Percentiles rank a stretch among this genome's conserved stretches.
phyloP scores from a whole-genome alignment of 345 rosid genomes.

The Cardamine occulta region DNA sequence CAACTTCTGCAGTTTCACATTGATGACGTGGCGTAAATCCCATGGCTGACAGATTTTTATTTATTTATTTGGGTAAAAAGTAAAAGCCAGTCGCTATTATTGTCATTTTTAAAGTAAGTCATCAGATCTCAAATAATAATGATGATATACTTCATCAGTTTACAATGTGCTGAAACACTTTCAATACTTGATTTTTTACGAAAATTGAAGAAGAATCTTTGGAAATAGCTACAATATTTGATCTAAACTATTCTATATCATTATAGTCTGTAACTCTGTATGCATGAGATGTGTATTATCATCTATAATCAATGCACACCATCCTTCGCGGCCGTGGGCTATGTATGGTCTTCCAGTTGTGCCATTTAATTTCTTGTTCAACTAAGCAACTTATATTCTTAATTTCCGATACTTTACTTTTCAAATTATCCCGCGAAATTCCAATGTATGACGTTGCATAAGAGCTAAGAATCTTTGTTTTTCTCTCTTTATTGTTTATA shows the following conservation, averaged over 20 bases:
- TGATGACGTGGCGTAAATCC: constrained; percentile 10
- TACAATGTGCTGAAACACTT: not conserved
- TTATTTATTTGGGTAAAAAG: not conserved
- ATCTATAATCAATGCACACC: constrained; percentile 23
- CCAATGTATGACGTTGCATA: not conserved
- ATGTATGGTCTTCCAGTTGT: not conserved
- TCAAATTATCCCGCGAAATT: not conserved
- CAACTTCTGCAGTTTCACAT: not conserved
- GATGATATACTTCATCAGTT: too few species aligned
- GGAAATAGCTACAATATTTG: not conserved
- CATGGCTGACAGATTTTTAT: not conserved
- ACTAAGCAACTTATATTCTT: constrained; percentile 3
- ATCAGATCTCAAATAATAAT: not conserved
- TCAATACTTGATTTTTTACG: not conserved
- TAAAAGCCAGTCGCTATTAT: not conserved
- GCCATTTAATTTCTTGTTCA: constrained; percentile 13
- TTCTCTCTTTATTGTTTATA: not conserved
- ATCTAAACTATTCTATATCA: not conserved
- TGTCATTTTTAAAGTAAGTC: not conserved
- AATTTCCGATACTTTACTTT: not conserved
- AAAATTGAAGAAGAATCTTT: not conserved
- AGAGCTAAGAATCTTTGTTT: constrained; percentile 7
- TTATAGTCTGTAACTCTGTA: not conserved
- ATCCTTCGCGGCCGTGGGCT: constrained; percentile 1
- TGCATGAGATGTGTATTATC: not conserved